Base-by-base conservation (phyloP, 441 rosid species). In the Pelargonium myrrhifolium region DNA sequence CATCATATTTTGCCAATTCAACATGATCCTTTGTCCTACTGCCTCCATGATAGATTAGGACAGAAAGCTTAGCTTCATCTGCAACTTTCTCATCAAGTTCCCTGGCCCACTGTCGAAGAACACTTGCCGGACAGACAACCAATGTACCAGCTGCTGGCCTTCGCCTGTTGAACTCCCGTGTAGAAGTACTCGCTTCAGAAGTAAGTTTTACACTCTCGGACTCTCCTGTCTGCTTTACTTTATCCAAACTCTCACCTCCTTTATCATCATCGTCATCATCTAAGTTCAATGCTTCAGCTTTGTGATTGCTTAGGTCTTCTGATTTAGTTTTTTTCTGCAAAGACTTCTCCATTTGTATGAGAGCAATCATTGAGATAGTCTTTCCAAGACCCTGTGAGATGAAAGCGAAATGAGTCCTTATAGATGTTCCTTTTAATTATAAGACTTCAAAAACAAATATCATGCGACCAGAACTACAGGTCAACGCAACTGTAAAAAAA, bases 51-150 rank as follows among this genome's bases (percentile, higher is more conserved):
- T 94, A 92, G 72, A 86, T 64, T 66, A 92, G 80, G 59, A 78
- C 82, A 74, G 86, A 72, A 59, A 94, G 92, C 75, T 83, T 84
- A 66, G 84, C 75, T 76, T 83, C 89, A 63, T 78, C 79, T 64
- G 91, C 70, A 82, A 92, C 97, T 84, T 94, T 94, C 67, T 92
- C 97, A 70, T 82, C 85, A 71, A 94, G 77, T 78, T 94, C 99
- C 78, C 97, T 75, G 47, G 85, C 92, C 99, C 99, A 94, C 73
- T 94, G 99, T 70, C 97, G 89, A 24, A 94, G 88, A 80, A 93
- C 74, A 79, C 93, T 91, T 5, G 97, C 97, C 59, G 99, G 99
- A 78, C 99, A 94, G 64, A 89, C 98, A 81, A 94, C 86, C 78
- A 94, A 84, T 42, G 99, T 92, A 59, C 98, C 99, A 59, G 93